Base-by-base conservation (phyloP, 352 stramenopile species). In the Phytophthora multivora region DNA sequence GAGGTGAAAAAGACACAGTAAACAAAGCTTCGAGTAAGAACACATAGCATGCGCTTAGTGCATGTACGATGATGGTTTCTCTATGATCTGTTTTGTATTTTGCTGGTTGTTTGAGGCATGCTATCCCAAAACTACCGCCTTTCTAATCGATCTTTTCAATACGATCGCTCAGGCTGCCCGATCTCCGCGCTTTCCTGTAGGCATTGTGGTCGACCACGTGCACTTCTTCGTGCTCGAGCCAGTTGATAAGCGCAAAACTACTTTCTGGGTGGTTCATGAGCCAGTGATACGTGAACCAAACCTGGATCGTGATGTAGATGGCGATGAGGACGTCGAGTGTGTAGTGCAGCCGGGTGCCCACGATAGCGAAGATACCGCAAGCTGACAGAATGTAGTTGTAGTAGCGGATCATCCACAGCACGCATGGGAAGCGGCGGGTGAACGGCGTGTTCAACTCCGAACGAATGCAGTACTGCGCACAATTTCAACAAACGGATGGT, bases 231-330 rank as follows among this genome's bases (percentile, higher is more conserved):
- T 92, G 76, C 63, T 94, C 86, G 31, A 94, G 81, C 86, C 86
- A 94, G 42, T 84, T 89, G 25, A 94, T 74, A 30, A 94, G 59
- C 5, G 71, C 58, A 72, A 92, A 89, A 43, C 70, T 80, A 19
- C 68, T 72, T 30, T 78, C 69, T 5, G 85, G 80, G 65, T 94
- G 68, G 15, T 75, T 71, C 41, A 74, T 83, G 19, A 94, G 71
- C 86, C 86, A 94, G 68, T 95, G 86, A 61, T 93, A 95, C 19
- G 81, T 93, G 54, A 83, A 79, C 87, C 87, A 96, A 7, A 91
- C 83, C 67, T 94, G 83, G 15, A 75, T 73, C 38, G 87, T 91
- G 54, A 96, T 88, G 78, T 96, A 96, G 42, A 93, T 77, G 16
- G 87, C 86, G 59, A 95, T 92, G 21, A 95, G 80, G 33, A 95